Conservation (phyloP, 495 filamentous ascomycete species). For the Xylaria bambusicola region DNA sequence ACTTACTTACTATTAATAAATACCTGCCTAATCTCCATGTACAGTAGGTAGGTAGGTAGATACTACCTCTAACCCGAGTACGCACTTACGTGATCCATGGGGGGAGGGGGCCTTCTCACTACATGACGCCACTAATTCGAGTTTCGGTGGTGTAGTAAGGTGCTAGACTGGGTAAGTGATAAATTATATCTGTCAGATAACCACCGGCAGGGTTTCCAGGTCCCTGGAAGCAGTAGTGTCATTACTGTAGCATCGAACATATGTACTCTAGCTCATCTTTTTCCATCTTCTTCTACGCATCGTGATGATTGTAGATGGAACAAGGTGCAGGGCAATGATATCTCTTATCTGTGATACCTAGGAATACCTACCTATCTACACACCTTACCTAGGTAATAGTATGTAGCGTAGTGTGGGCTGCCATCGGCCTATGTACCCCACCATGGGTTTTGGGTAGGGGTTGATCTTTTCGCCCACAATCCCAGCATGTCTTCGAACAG, state of each 20-base stretch:
- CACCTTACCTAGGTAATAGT: background rate
- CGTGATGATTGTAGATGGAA: background rate
- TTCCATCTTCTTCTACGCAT: background rate
- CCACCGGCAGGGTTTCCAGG: slow-evolving; percentile 7
- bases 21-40: too few relatives aligned
- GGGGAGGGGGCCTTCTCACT: slow-evolving; percentile 2
- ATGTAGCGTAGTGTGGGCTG: too few relatives aligned
- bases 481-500: too few relatives aligned
- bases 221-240: background rate
- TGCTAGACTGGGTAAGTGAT: background rate
- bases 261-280: background rate
- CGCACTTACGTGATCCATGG: slow-evolving; percentile 3
- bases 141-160: slow-evolving; percentile 7
- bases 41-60: too few relatives aligned
- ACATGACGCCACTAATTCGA: slow-evolving; percentile 1
- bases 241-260: background rate
- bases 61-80: background rate
- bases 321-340: background rate
- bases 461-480: too few relatives aligned
- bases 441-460: too few relatives aligned
- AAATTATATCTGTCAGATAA: slow-evolving; percentile 5
- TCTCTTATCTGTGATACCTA: background rate
- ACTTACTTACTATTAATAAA: too few relatives aligned
- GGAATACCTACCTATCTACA: slow-evolving; percentile 11
- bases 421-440: too few relatives aligned